Conservation (phyloP, 208 protist species). For the Angomonas desouzai region DNA sequence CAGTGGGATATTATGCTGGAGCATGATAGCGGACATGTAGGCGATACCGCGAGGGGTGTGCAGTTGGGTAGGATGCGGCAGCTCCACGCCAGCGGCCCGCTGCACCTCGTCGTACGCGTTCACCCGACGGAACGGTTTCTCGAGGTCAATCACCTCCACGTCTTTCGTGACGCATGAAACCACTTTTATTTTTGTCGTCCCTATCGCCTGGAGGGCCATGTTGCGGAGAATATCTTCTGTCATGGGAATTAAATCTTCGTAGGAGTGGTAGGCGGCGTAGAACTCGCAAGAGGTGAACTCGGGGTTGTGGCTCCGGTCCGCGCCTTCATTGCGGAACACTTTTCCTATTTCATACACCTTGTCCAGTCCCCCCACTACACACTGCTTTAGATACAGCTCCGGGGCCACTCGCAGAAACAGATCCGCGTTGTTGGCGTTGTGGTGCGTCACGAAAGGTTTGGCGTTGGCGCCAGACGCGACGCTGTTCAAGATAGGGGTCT, state of each 20-base stretch:
- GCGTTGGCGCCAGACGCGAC: conserved; percentile 91
- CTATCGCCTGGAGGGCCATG: conserved; percentile 53
- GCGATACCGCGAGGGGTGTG: conserved; percentile 68
- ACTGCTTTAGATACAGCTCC: conserved; percentile 94
- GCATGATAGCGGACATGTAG: conserved; percentile 84
- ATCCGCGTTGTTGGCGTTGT: conserved; percentile 82
- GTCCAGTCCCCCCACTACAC: conserved; percentile 93
- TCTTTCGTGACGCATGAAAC: conserved; percentile 22
- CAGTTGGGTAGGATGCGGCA: conserved; percentile 74
- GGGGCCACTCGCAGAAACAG: conserved; percentile 90
- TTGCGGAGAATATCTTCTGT: conserved; percentile 90
- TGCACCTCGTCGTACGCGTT: conserved; percentile 87
- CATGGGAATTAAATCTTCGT: conserved; percentile 91
- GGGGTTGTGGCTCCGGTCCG: conserved; percentile 94
- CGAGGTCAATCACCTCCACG: conserved; percentile 75
- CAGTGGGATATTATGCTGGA: conserved; percentile 76
- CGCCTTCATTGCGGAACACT: conserved; percentile 93
- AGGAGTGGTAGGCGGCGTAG: conserved; percentile 93
- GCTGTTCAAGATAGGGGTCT: conserved; percentile 91
- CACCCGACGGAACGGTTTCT: conserved; percentile 80
- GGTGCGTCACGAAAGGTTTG: conserved; percentile 89
- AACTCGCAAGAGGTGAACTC: conserved; percentile 95
- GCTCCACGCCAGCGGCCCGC: conserved; percentile 55
- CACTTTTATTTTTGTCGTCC: conserved; percentile 39
- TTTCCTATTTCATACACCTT: conserved; percentile 94